These are phyloP conservation scores for Piper longum DNA, from an alignment of 164 flowering plant genomes.

Conservation along the genomic window DNA sequence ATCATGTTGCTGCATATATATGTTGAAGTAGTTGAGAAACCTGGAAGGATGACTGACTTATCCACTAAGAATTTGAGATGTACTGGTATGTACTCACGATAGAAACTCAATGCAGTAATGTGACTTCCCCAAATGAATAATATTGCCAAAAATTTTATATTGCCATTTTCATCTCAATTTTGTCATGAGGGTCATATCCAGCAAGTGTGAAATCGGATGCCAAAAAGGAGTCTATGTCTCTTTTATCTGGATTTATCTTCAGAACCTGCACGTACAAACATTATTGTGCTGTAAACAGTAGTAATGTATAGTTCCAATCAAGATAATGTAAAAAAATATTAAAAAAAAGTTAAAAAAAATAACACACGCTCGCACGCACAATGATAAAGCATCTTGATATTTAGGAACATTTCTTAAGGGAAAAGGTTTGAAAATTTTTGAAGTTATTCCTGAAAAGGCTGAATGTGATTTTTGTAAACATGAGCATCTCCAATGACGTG, in stretches of 20 bases:
- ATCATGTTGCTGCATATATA: too few species aligned
- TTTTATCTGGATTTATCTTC: slow-evolving; percentile 69
- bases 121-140: too few species aligned
- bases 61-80: too few species aligned
- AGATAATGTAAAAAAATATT: too few species aligned
- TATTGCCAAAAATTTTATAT: slow-evolving; percentile 20
- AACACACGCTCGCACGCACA: neutral
- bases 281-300: neutral
- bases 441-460: slow-evolving; percentile 85
- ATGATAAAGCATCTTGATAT: neutral
- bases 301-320: neutral
- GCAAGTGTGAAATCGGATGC: slow-evolving; percentile 59
- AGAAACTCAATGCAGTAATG: too few species aligned
- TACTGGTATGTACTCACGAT: too few species aligned
- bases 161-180: slow-evolving; percentile 88
- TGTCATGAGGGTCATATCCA: slow-evolving; percentile 84
- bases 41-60: too few species aligned
- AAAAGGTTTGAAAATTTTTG: slow-evolving; percentile 72
- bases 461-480: slow-evolving; percentile 64
- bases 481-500: slow-evolving; percentile 92
- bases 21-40: too few species aligned
- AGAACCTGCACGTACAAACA: slow-evolving; percentile 32
- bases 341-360: neutral
- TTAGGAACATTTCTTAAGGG: slow-evolving; percentile 31
- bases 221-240: slow-evolving; percentile 66